A percentile compares a stretch with the other conserved stretches of the same genome.
phyloP scores from a whole-genome alignment of 2,329 filamentous ascomycete species.

The Akanthomyces muscarius region DNA sequence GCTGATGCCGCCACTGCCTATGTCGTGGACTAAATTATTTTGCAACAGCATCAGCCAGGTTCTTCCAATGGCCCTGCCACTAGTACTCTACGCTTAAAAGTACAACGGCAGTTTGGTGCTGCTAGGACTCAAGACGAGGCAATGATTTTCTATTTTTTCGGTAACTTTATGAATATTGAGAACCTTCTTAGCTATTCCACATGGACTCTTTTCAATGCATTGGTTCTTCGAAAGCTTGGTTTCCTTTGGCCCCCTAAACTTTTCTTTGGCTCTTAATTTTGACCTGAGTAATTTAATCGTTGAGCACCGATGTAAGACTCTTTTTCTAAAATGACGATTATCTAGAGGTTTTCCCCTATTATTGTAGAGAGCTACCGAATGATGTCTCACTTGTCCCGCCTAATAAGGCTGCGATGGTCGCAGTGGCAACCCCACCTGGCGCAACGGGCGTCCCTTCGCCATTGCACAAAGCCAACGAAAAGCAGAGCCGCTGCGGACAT shows the following conservation, averaged over 20 bases:
- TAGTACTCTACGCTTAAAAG: neutral
- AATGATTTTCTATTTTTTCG: neutral
- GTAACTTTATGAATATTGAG: neutral
- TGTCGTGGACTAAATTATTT: slow-evolving; percentile 9
- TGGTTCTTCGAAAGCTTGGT: too few relatives aligned
- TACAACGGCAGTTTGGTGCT: neutral
- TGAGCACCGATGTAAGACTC: too few relatives aligned
- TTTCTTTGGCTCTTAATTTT: too few relatives aligned
- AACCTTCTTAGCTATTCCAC: neutral
- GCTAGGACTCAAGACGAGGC: neutral
- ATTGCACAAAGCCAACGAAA: neutral
- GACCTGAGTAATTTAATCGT: too few relatives aligned
- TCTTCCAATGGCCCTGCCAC: neutral
- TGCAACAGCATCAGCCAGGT: neutral
- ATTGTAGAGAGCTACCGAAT: too few relatives aligned
- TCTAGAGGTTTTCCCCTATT: too few relatives aligned
- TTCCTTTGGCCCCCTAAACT: neutral
- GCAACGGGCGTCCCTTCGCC: neutral
- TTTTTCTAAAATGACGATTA: too few relatives aligned
- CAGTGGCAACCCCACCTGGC: neutral
- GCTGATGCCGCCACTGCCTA: slow-evolving; percentile 1
- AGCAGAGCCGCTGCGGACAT: neutral
- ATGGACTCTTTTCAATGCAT: neutral
- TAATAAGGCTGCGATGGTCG: neutral
- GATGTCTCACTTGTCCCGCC: neutral